These are phyloP conservation scores for Dichotomocladium elegans DNA, from an alignment of 371 early-diverging fungal species.

Conservation along the genomic window DNA sequence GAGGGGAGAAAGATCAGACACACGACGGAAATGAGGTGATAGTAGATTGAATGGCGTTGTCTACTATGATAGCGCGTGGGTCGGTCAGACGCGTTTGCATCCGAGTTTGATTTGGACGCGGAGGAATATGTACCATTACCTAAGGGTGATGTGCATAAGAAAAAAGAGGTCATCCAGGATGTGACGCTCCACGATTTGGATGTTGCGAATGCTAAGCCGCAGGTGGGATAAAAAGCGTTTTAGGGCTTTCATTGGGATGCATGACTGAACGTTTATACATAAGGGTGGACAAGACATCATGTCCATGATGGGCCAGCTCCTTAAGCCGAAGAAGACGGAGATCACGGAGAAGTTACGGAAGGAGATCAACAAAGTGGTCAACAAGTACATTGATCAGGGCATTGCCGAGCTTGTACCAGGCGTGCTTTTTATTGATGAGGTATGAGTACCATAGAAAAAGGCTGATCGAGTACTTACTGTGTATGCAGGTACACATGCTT, in stretches of 20 bases:
- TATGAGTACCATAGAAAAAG: constrained; percentile 17
- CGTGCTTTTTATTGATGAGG: constrained; percentile 97
- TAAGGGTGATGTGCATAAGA: constrained; percentile 99
- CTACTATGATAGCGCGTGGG: constrained; percentile 77
- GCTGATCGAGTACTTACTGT: background rate
- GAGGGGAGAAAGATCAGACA: background rate
- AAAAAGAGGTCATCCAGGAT: constrained; percentile 95
- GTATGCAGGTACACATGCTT: constrained; percentile 94
- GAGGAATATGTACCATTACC: constrained; percentile 97
- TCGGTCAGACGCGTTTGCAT: constrained; percentile 91
- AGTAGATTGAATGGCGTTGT: background rate
- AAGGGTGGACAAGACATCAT: constrained; percentile 95
- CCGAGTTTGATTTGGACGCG: constrained; percentile 96
- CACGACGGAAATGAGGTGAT: background rate
- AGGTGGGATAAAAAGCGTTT: constrained; percentile 29
- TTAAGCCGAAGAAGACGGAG: constrained; percentile 98
- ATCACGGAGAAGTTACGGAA: constrained; percentile 96
- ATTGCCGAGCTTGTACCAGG: constrained; percentile 97
- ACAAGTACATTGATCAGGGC: constrained; percentile 98
- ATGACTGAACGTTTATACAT: background rate
- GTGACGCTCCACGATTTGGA: constrained; percentile 99
- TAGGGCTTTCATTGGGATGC: background rate
- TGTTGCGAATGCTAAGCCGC: constrained; percentile 95
- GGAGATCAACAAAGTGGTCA: constrained; percentile 99
- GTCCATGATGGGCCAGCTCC: constrained; percentile 95